Conservation (phyloP, 164 flowering plant species). For the Kalanchoe fedtschenkoi region DNA sequence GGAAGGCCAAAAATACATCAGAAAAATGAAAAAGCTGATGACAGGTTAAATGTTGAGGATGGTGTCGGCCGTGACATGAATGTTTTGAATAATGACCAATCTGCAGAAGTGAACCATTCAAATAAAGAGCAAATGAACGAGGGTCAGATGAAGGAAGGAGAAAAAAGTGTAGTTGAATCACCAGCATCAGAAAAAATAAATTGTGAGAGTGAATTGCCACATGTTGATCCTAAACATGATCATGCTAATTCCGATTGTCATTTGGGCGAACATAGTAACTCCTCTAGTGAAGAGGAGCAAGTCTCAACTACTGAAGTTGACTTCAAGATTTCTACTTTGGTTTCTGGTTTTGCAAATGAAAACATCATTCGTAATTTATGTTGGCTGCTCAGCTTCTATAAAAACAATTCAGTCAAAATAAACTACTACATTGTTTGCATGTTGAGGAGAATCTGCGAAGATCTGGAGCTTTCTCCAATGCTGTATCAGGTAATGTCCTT, state of each 20-base stretch:
- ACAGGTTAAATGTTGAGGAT: constrained; percentile 13
- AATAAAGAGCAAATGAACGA: constrained; percentile 11
- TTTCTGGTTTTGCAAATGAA: constrained; percentile 60
- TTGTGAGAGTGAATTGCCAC: constrained; percentile 12
- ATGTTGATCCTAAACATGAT: constrained; percentile 15
- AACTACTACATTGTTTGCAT: constrained; percentile 61
- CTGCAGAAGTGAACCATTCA: constrained; percentile 11
- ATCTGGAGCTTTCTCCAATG: constrained; percentile 87
- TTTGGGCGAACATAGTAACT: constrained; percentile 26
- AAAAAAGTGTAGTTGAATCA: constrained; percentile 14
- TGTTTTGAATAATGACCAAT: constrained; percentile 16
- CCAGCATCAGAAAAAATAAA: constrained; percentile 10
- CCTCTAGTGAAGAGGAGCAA: constrained; percentile 58
- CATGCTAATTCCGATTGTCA: constrained; percentile 17
- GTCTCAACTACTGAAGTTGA: constrained; percentile 58
- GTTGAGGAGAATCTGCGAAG: constrained; percentile 64
- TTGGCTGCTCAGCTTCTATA: constrained; percentile 89
- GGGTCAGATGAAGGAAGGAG: constrained; percentile 18
- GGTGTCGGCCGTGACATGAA: constrained; percentile 3
- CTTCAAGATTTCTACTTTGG: constrained; percentile 53
- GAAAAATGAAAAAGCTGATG: constrained; percentile 16
- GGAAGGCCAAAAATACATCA: constrained; percentile 36
- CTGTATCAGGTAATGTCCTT: constrained; percentile 64
- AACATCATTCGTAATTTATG: constrained; percentile 60
- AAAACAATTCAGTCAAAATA: constrained; percentile 54